phyloP scores from a whole-genome alignment of 2,329 filamentous ascomycete genomes.

The Cytospora chrysosperma region DNA sequence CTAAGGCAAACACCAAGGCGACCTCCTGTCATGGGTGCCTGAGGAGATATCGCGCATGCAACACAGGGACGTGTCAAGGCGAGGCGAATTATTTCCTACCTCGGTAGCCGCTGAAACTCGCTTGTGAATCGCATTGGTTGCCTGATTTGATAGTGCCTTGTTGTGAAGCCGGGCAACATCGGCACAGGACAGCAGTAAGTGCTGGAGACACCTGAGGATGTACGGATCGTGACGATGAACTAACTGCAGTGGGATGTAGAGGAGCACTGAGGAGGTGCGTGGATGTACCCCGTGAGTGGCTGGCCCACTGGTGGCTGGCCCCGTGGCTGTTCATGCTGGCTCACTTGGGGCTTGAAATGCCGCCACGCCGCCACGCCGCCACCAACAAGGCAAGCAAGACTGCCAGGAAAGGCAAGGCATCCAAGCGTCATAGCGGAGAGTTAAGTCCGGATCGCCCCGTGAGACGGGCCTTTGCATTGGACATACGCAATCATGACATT shows the following conservation, averaged over 20 bases:
- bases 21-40: neutral
- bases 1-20: neutral
- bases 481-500: neutral
- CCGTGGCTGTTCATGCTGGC: neutral
- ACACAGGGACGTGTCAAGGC: neutral
- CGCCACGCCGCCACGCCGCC: neutral
- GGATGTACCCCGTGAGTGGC: no score
- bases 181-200: no score
- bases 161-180: neutral
- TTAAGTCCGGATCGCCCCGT: neutral
- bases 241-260: no score
- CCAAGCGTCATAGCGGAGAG: neutral
- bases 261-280: neutral
- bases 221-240: neutral
- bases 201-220: no score
- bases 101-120: conserved; percentile 33
- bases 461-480: neutral
- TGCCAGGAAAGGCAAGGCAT: no score
- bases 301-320: neutral
- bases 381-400: neutral
- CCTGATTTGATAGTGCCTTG: conserved; percentile 20
- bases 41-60: neutral
- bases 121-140: conserved; percentile 12
- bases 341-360: neutral
- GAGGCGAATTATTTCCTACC: neutral